Evolutionary conservation across 2,329 filamentous ascomycete species (phyloP).

Genomic region (Stylonectria norvegica): DNA sequence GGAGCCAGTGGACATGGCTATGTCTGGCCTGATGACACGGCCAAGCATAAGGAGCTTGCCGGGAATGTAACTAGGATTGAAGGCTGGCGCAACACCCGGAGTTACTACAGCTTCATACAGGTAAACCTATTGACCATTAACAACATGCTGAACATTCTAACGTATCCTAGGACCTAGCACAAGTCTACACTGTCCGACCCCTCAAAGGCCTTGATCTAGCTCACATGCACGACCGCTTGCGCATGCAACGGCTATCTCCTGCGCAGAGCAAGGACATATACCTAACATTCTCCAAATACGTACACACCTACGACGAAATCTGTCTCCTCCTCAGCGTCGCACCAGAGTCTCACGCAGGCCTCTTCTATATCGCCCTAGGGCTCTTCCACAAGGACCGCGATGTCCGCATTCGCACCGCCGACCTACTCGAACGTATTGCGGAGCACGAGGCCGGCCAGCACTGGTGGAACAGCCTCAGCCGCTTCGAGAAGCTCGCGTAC

Average conservation of each 20-base stretch:
- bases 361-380: constrained; percentile 88
- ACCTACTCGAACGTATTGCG: constrained; percentile 75
- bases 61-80: constrained; percentile 92
- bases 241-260: constrained; percentile 73
- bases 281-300: constrained; percentile 69
- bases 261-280: constrained; percentile 81
- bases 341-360: constrained; percentile 78
- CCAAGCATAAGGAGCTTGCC: constrained; percentile 80
- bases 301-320: constrained; percentile 79
- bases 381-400: constrained; percentile 85
- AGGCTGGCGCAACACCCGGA: constrained; percentile 92
- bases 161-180: constrained; percentile 57
- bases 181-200: constrained; percentile 61
- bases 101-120: constrained; percentile 94
- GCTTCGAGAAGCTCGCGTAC: constrained; percentile 85
- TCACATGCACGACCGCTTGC: constrained; percentile 88
- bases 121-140: constrained; percentile 38
- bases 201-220: constrained; percentile 81
- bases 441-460: constrained; percentile 88
- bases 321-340: constrained; percentile 79
- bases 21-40: constrained; percentile 83
- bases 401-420: constrained; percentile 73
- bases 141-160: constrained; percentile 10
- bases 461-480: constrained; percentile 83
- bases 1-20: constrained; percentile 81